Evolutionary conservation across 371 early-diverging fungal species (phyloP).

Genomic region (Rhizopus delemar): DNA sequence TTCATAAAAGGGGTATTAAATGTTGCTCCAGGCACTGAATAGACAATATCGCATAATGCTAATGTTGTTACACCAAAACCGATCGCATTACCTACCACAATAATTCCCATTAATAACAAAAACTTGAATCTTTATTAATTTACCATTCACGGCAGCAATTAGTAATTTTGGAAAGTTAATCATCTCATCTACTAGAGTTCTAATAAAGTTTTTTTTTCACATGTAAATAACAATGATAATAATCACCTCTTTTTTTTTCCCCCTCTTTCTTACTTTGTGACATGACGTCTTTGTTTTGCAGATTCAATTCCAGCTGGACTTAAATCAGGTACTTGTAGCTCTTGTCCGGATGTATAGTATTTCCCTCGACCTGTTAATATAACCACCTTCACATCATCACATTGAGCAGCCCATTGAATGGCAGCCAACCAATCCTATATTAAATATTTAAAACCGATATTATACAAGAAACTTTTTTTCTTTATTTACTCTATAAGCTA

Average conservation of each 20-base stretch:
- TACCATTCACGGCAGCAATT: slow-evolving; percentile 76
- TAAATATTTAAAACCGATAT: not conserved
- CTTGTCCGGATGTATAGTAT: slow-evolving; percentile 70
- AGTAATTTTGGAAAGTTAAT: slow-evolving; percentile 72
- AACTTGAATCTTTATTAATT: not conserved
- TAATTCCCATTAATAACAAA: not conserved
- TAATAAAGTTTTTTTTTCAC: slow-evolving; percentile 8
- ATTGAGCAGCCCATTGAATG: slow-evolving; percentile 56
- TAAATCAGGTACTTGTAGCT: slow-evolving; percentile 44
- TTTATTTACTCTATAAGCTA: slow-evolving; percentile 51
- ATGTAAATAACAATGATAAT: not conserved
- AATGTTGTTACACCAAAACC: slow-evolving; percentile 71
- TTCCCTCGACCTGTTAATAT: slow-evolving; percentile 71
- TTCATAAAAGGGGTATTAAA: slow-evolving; percentile 74
- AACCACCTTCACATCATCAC: slow-evolving; percentile 56
- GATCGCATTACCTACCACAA: slow-evolving; percentile 60
- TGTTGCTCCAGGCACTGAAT: slow-evolving; percentile 62
- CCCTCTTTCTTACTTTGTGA: slow-evolving; percentile 22
- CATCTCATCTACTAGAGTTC: slow-evolving; percentile 56
- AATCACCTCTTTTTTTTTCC: slow-evolving; percentile 8
- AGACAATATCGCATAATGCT: slow-evolving; percentile 72
- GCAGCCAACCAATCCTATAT: slow-evolving; percentile 63
- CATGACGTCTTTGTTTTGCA: slow-evolving; percentile 16
- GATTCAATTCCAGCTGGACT: slow-evolving; percentile 40
- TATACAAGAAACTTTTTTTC: not conserved